Base-by-base conservation (phyloP, 2,329 filamentous ascomycete species). In the Aspergillus fructus region DNA sequence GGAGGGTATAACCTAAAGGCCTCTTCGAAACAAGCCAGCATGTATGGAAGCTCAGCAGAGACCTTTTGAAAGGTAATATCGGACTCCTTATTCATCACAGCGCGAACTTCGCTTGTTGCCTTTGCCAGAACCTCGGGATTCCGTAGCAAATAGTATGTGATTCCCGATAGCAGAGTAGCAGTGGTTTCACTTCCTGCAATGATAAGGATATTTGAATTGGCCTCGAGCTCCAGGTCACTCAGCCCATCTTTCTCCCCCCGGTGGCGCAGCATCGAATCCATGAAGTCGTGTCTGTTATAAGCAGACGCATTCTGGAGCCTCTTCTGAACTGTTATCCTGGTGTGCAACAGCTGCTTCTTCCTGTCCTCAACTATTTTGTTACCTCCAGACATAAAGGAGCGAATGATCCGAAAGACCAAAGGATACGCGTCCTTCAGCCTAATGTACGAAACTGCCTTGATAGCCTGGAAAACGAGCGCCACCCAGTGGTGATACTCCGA, bases 131-230 rank as follows among this genome's bases (percentile, higher is more conserved):
- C 65, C 1, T 69, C 60, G 0, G 72, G 74, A 55, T 79, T 69
- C 3, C 67, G 71, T 3, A 79, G 64, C 11, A 83, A 66, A 4
- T 77, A 65, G 57, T 73, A 82, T 9, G 70, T 69, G 12, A 58
- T 70, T 63, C 61, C 78, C 64, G 59, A 72, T 15, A 83, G 69
- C 4, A 78, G 66, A 0, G 79, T 81, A 0, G 80, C 78, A 1
- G 80, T 81, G 5, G 81, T 84, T 63, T 83, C 81, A 3, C 76
- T 79, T 4, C 81, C 80, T 9, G 79, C 80, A 13, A 78, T 67
- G 24, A 83, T 66, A 30, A 73, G 65, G 3, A 64, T n/a, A 23
- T 61, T 55, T 15, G 60, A 58, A 37, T 66, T 63, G 23, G 59
- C 42, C 24, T 61, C 58, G 21, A 63, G 59, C 47, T 61, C 53